These are phyloP conservation scores for Monosporozyma aerobia DNA, from an alignment of 805 yeast genomes.

Conservation along the genomic window DNA sequence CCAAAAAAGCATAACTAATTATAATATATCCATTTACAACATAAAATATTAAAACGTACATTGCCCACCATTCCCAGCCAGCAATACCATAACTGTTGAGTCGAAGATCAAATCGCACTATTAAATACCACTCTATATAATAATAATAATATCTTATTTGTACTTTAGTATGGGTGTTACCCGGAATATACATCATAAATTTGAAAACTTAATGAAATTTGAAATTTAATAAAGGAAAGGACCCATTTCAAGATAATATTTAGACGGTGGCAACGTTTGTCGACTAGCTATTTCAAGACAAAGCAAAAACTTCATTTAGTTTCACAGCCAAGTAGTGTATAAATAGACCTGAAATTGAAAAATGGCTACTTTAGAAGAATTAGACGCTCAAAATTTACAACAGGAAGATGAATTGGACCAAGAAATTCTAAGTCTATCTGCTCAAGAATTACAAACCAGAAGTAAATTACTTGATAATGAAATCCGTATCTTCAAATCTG, in stretches of 20 bases:
- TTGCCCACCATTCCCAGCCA: neutral
- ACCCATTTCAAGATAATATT: neutral
- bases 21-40: neutral
- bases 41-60: neutral
- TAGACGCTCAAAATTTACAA: conserved; percentile 42
- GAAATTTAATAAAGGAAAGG: neutral
- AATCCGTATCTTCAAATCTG: conserved; percentile 89
- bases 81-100: neutral
- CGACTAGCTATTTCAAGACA: neutral
- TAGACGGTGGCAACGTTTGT: neutral
- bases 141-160: neutral
- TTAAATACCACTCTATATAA: neutral
- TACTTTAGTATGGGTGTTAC: neutral
- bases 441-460: conserved; percentile 77
- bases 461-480: conserved; percentile 87
- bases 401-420: conserved; percentile 59
- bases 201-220: neutral
- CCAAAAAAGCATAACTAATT: neutral
- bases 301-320: neutral
- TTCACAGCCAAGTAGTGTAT: neutral
- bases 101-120: neutral
- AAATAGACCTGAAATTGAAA: neutral
- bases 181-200: neutral
- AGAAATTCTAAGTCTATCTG: conserved; percentile 69
- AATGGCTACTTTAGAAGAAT: conserved; percentile 82